Percentiles rank a stretch among this genome's conserved stretches.
phyloP scores from a whole-genome alignment of 305 asterid species.

The Fraxinus sp. region DNA sequence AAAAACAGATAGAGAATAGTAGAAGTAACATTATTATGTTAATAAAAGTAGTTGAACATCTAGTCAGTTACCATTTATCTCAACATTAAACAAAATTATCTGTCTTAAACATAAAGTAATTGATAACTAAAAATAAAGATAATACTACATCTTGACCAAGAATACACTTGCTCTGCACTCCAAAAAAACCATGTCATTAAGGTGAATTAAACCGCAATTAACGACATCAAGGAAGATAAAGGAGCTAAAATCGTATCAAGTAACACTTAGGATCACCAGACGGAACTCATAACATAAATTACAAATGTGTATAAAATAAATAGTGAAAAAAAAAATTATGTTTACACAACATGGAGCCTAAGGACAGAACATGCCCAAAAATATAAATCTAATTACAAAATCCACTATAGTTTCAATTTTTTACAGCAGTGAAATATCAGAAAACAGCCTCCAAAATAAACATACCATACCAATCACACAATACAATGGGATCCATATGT shows the following conservation, averaged over 20 bases:
- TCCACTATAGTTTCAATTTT: constrained; percentile 36
- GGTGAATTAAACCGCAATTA: background rate
- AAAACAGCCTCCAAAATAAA: constrained; percentile 17
- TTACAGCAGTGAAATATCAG: constrained; percentile 32
- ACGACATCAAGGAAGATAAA: background rate
- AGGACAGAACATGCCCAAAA: constrained; percentile 32
- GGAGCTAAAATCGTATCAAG: background rate
- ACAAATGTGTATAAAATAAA: background rate
- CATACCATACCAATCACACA: constrained; percentile 25
- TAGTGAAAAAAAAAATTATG: constrained; percentile 3
- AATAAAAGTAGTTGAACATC: constrained; percentile 29
- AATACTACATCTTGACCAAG: background rate
- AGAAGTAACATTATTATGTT: background rate
- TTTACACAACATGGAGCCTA: constrained; percentile 29
- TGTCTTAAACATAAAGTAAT: constrained; percentile 9
- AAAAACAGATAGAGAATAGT: constrained; percentile 2
- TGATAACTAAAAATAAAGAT: background rate
- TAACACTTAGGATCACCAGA: background rate
- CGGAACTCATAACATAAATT: constrained; percentile 8
- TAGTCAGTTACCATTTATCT: constrained; percentile 33
- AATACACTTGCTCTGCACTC: background rate
- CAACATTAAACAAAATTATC: constrained; percentile 13
- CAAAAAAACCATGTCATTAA: background rate
- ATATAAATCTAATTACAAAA: constrained; percentile 44
- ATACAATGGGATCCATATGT: constrained; percentile 29